Evolutionary conservation across 176 grass and related monocot species (phyloP).

Genomic region (Triticum urartu): DNA sequence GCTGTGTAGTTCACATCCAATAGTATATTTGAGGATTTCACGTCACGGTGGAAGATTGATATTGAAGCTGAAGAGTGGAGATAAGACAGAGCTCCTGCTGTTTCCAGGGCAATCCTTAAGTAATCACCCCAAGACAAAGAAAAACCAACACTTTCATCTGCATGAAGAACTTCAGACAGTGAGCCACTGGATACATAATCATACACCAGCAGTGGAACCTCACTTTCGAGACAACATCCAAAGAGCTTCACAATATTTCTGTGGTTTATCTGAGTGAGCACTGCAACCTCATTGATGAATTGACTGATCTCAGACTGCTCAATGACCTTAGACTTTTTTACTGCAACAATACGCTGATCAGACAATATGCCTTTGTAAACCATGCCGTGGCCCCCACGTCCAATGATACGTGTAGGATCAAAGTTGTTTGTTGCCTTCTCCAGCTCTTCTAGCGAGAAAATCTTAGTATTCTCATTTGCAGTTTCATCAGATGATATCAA

Average conservation of each 20-base stretch:
- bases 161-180: background rate
- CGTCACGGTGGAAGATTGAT: background rate
- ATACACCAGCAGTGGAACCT: background rate
- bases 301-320: background rate
- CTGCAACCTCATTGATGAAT: background rate
- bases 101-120: background rate
- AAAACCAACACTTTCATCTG: background rate
- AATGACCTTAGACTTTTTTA: background rate
- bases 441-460: background rate
- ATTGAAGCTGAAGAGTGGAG: background rate
- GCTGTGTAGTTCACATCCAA: background rate
- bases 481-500: background rate
- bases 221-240: background rate
- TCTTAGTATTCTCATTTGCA: background rate
- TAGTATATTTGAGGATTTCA: background rate
- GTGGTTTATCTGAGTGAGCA: background rate
- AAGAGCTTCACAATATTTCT: background rate
- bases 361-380: background rate
- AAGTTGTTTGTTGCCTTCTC: background rate
- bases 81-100: background rate
- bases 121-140: background rate
- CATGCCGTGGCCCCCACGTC: background rate
- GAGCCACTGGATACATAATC: background rate
- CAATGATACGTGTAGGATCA: background rate
- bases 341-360: background rate